Conservation (phyloP, 1,139 yeast species). For the Zhuliangozyma blackwelliae region DNA sequence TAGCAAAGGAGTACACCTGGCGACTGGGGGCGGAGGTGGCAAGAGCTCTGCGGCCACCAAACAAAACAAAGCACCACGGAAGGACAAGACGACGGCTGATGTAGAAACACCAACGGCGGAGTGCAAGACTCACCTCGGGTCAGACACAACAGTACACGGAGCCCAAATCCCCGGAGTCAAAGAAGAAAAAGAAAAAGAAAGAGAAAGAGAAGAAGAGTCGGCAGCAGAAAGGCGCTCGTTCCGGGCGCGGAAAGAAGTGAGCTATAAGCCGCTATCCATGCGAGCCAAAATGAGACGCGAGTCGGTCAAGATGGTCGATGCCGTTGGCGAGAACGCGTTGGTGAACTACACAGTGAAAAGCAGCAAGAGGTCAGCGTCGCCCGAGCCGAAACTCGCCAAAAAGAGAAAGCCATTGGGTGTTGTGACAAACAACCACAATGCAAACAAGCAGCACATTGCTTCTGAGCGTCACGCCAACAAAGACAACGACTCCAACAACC, state of each 20-base stretch:
- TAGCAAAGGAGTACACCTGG: no score
- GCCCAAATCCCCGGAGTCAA: no score
- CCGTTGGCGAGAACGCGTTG: constrained; percentile 34
- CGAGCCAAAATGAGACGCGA: constrained; percentile 70
- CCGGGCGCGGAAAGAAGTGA: constrained; percentile 37
- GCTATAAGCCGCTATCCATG: constrained; percentile 66
- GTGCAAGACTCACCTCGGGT: no score
- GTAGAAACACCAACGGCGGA: no score
- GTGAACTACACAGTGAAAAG: constrained; percentile 39
- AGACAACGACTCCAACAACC: constrained; percentile 8
- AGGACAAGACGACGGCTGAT: no score
- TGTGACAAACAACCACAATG: constrained; percentile 12
- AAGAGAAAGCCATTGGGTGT: constrained; percentile 19
- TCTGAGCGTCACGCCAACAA: neutral
- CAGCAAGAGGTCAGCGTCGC: neutral
- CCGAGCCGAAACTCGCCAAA: neutral
- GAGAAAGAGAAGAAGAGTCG: no score
- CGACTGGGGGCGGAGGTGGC: no score
- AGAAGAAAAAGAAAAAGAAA: no score
- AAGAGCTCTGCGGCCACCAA: no score
- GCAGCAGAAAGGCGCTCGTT: constrained; percentile 6
- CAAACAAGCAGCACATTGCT: neutral
- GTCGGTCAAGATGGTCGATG: constrained; percentile 56
- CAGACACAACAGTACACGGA: no score
- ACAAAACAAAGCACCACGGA: no score